These are phyloP conservation scores for Gracilaria gracilis DNA, from an alignment of 23 red algal genomes.

Conservation along the genomic window DNA sequence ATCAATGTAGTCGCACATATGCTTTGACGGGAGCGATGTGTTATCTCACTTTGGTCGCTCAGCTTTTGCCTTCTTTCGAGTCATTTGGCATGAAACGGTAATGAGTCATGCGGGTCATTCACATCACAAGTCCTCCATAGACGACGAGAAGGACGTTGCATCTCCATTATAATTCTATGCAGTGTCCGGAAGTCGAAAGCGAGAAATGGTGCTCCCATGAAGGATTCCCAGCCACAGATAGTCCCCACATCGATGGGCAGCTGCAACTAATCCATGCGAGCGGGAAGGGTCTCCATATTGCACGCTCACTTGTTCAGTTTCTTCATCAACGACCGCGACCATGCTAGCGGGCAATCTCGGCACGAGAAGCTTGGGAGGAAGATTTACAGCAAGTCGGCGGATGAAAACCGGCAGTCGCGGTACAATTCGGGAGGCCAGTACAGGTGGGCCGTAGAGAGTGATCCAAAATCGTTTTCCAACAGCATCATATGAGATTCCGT, in stretches of 20 bases:
- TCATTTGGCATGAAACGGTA: not conserved
- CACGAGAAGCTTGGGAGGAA: not conserved
- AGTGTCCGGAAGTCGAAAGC: not conserved
- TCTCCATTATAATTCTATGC: not conserved
- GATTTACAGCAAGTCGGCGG: conserved; percentile 3
- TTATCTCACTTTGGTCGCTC: not conserved
- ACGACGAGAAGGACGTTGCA: too few species aligned
- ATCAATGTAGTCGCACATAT: not conserved
- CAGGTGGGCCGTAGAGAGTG: conserved; percentile 4
- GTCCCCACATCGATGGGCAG: conserved; percentile 29
- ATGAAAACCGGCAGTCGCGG: not conserved
- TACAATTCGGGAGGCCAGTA: not conserved
- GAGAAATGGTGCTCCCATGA: conserved; percentile 22
- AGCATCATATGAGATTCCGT: conserved; percentile 21
- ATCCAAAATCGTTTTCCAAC: conserved; percentile 33
- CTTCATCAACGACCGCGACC: conserved; percentile 17
- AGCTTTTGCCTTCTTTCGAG: not conserved
- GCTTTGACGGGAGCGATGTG: not conserved
- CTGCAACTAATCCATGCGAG: not conserved
- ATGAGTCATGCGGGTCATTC: not conserved
- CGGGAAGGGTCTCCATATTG: conserved; percentile 17
- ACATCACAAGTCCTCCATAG: too few species aligned
- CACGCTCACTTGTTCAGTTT: not conserved
- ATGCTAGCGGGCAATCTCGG: conserved; percentile 18
- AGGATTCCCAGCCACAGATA: conserved; percentile 22